A percentile compares a stretch with the other conserved stretches of the same genome.
These are phyloP conservation scores for Fusarium coicis DNA, from an alignment of 2,329 filamentous ascomycete genomes.

Conservation along the genomic window DNA sequence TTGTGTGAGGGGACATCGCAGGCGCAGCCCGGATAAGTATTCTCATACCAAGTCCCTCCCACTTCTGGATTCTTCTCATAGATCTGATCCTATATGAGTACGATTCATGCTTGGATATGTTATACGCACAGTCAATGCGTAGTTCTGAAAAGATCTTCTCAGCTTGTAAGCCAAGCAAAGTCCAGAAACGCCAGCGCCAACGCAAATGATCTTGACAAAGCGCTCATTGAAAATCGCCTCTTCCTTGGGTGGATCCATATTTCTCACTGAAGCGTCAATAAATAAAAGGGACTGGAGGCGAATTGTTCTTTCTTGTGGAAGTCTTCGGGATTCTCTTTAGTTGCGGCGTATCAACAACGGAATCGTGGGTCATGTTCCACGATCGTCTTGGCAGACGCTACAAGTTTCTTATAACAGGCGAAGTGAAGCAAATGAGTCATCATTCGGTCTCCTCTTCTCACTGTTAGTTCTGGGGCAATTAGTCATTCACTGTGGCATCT, in stretches of 20 bases:
- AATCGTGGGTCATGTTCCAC: no score
- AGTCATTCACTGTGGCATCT: background rate
- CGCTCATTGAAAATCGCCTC: constrained; percentile 14
- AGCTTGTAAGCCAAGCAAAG: constrained; percentile 21
- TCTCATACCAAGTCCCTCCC: constrained; percentile 12
- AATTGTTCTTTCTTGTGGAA: no score
- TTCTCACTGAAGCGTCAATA: no score
- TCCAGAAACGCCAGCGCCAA: constrained; percentile 24
- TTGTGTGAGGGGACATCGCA: constrained; percentile 11
- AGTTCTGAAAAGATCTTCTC: constrained; percentile 3
- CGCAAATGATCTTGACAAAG: constrained; percentile 21
- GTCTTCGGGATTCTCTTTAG: rapidly evolving
- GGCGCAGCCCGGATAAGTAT: constrained; percentile 4
- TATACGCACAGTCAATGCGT: background rate
- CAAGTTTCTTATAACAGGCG: background rate
- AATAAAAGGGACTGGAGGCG: no score
- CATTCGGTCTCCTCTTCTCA: rapidly evolving
- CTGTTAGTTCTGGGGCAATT: no score
- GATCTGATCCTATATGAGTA: background rate
- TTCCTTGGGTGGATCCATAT: constrained; percentile 5
- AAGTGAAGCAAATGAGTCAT: background rate
- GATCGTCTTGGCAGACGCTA: background rate
- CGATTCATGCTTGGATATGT: rapidly evolving
- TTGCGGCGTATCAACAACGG: rapidly evolving
- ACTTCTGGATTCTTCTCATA: constrained; percentile 19